A percentile compares a stretch with the other conserved stretches of the same genome.
Evolutionary conservation across 2,329 filamentous ascomycete genomes (phyloP).

Genomic region (Orbilia blumenaviensis): DNA sequence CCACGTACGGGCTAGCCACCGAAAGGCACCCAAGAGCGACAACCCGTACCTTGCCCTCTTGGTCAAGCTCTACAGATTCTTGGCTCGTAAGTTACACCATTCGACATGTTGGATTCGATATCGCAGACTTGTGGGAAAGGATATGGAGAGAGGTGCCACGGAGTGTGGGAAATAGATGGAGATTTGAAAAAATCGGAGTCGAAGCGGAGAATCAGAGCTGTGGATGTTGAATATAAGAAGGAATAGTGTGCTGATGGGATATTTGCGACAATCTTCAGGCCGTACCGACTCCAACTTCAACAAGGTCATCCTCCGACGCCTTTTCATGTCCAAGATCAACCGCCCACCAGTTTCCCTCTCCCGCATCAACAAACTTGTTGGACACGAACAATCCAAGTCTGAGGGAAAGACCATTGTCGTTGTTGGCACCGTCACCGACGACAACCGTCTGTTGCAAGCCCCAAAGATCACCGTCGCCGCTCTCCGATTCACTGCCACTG

Average conservation of each 20-base stretch:
- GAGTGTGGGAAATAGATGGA: constrained; percentile 48
- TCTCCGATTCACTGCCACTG: constrained; percentile 94
- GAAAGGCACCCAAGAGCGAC: constrained; percentile 96
- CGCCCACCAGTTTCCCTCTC: constrained; percentile 93
- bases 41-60: constrained; percentile 97
- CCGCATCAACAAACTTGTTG: constrained; percentile 75
- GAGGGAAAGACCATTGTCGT: constrained; percentile 83
- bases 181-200: background rate
- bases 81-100: constrained; percentile 77
- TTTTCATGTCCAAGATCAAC: constrained; percentile 99
- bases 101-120: constrained; percentile 26
- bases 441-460: constrained; percentile 89
- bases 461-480: constrained; percentile 95
- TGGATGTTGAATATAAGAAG: background rate
- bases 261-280: constrained; percentile 47
- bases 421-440: constrained; percentile 94
- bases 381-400: constrained; percentile 71
- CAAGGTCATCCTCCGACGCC: constrained; percentile 95
- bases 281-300: constrained; percentile 98
- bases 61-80: constrained; percentile 98
- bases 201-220: background rate
- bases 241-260: constrained; percentile 40
- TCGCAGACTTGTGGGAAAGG: constrained; percentile 17
- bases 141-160: constrained; percentile 34
- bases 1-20: constrained; percentile 76